Evolutionary conservation across 192 early-diverging fungal genomes (phyloP).

Genomic region (Coemansia sp.): DNA sequence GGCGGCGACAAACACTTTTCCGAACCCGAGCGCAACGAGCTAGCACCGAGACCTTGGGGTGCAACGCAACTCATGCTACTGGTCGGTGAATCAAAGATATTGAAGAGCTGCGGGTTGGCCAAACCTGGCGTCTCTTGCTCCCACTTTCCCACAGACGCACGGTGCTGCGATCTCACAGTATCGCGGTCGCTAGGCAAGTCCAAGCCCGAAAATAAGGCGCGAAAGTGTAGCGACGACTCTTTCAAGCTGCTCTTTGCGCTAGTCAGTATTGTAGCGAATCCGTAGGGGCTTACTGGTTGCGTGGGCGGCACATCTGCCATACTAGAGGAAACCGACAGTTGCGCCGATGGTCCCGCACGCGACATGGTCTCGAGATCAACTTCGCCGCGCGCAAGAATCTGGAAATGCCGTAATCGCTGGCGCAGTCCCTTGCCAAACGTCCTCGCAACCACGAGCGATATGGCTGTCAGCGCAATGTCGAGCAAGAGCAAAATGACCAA

Average conservation of each 20-base stretch:
- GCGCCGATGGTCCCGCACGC: not conserved
- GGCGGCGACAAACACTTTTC: not conserved
- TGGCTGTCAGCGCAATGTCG: slow-evolving; percentile 7
- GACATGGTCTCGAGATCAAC: slow-evolving; percentile 22
- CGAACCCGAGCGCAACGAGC: not conserved
- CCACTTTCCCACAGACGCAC: slow-evolving; percentile 8
- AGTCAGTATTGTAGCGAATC: slow-evolving; percentile 10
- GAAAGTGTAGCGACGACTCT: slow-evolving; percentile 31
- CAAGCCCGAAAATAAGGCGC: slow-evolving; percentile 32
- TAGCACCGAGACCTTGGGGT: not conserved
- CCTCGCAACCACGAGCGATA: slow-evolving; percentile 15
- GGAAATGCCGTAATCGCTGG: slow-evolving; percentile 30
- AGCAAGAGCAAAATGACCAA: slow-evolving; percentile 25
- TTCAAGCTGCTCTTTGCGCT: slow-evolving; percentile 28
- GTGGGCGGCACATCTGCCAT: not conserved
- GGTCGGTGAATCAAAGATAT: slow-evolving; percentile 14
- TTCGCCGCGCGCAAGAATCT: slow-evolving; percentile 23
- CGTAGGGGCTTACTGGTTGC: not conserved
- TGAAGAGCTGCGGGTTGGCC: slow-evolving; percentile 16
- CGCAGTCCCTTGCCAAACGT: slow-evolving; percentile 33
- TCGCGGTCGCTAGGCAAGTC: slow-evolving; percentile 1
- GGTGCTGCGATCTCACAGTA: slow-evolving; percentile 12
- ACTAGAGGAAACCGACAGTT: not conserved
- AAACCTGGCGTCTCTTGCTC: slow-evolving; percentile 13
- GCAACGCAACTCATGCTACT: slow-evolving; percentile 1